Base-by-base conservation (phyloP, 352 stramenopile species). In the Globisporangium rhizosaccharum region DNA sequence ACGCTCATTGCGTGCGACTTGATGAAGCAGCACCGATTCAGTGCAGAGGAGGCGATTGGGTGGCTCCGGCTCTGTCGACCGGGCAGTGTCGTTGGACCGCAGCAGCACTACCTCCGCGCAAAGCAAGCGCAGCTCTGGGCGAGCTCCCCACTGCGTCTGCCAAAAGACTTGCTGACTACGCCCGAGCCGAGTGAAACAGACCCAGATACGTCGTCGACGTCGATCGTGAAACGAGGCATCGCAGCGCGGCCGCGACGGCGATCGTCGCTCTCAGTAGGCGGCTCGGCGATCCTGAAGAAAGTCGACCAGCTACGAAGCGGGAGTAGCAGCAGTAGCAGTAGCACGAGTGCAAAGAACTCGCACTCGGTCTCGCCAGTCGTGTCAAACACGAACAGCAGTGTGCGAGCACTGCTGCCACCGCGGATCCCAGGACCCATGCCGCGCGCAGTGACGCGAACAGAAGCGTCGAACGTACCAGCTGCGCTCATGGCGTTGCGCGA, bases 1-100 rank as follows among this genome's bases (percentile, higher is more conserved):
- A 98, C 91, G 8, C 94, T 94, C 58, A 98, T 98, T 52, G 94
- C 88, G 9, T 90, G 83, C 41, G 97, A 97, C 58, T 65, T 98
- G 30, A 98, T 99, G 92, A 94, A 98, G 65, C 85, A 94, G 46
- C 95, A 93, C 62, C 58, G 71, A 2, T 90, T 98, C 48, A 97
- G 90, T 0, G 95, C 95, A 1, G 76, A 78, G 23, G 90, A 98
- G 76, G 87, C 79, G 5, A 97, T 98, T 70, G 91, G 76, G 2
- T 98, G 90, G 88, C 87, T 97, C 58, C 76, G 94, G 26, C 81
- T 98, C 41, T 97, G 89, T 66, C 75, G 94, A 14, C 94, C 94
- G 0, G 94, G 94, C 9, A 94, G 77, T 56, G 85, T 98, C 18
- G 96, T 98, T 65, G 94, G 94, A 18, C 88, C 79, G 15, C 94